A percentile compares a stretch with the other conserved stretches of the same genome.
phyloP scores from a whole-genome alignment of 768 basidiomycete genomes.

The Lentinula guzmanii region DNA sequence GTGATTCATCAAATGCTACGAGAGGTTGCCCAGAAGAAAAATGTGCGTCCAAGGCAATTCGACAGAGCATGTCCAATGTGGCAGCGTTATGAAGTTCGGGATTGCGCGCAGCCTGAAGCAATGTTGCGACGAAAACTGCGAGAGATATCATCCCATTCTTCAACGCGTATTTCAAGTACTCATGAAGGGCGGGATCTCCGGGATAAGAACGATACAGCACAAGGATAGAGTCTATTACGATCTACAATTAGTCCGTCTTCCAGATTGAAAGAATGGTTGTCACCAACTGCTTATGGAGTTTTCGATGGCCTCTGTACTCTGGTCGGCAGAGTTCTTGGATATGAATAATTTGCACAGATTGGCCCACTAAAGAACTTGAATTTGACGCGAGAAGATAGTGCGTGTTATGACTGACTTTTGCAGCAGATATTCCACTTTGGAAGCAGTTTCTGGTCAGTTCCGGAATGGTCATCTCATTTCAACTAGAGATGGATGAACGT shows the following conservation, averaged over 20 bases:
- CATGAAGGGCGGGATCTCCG: slow-evolving; percentile 61
- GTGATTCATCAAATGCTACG: slow-evolving; percentile 42
- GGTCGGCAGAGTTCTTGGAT: slow-evolving; percentile 37
- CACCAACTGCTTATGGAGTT: slow-evolving; percentile 56
- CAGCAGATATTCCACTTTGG: slow-evolving; percentile 58
- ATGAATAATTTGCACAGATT: slow-evolving; percentile 57
- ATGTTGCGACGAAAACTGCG: slow-evolving; percentile 54
- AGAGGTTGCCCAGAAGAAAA: slow-evolving; percentile 52
- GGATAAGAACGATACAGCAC: slow-evolving; percentile 62
- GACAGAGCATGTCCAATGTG: slow-evolving; percentile 67
- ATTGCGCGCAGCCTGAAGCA: slow-evolving; percentile 62
- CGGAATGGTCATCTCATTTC: slow-evolving; percentile 50
- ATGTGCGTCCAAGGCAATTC: slow-evolving; percentile 57
- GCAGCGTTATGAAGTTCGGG: slow-evolving; percentile 56
- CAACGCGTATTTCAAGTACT: slow-evolving; percentile 59
- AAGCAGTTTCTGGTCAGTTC: slow-evolving; percentile 72
- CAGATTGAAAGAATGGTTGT: background rate
- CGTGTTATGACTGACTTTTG: slow-evolving; percentile 41
- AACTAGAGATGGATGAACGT: background rate
- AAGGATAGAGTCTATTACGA: slow-evolving; percentile 56
- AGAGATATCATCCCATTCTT: slow-evolving; percentile 50
- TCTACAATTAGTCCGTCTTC: background rate
- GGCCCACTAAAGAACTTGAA: slow-evolving; percentile 48
- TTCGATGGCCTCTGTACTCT: slow-evolving; percentile 39
- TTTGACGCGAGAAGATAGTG: background rate